Evolutionary conservation across 345 rosid genomes (phyloP).

Genomic region (Psidium guajava): DNA sequence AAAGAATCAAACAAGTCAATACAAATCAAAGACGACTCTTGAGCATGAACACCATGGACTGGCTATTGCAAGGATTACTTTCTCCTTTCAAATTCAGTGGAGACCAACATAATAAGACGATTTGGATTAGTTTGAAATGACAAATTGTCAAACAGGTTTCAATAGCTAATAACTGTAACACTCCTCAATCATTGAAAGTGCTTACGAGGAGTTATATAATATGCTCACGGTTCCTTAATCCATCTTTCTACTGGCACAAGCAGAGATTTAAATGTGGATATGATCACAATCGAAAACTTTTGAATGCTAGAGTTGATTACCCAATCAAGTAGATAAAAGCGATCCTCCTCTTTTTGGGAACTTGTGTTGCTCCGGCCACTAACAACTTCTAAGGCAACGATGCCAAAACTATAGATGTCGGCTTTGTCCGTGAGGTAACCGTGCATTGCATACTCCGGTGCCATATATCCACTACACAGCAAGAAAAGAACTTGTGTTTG

Average conservation of each 20-base stretch:
- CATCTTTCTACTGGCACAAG: neutral
- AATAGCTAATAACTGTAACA: neutral
- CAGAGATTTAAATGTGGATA: neutral
- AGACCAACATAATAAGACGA: neutral
- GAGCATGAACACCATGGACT: neutral
- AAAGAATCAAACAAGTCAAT: neutral
- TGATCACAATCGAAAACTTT: neutral
- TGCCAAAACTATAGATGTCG: slow-evolving; percentile 28
- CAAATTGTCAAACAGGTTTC: neutral
- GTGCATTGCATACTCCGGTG: slow-evolving; percentile 26
- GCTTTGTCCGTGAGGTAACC: slow-evolving; percentile 24
- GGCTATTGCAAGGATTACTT: neutral
- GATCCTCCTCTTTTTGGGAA: neutral
- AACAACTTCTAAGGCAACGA: slow-evolving; percentile 23
- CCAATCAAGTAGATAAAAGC: slow-evolving; percentile 18
- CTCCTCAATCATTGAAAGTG: neutral
- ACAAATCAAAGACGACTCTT: neutral
- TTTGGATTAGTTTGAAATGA: neutral
- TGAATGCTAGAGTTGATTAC: slow-evolving; percentile 1
- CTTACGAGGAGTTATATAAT: neutral
- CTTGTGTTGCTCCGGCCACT: slow-evolving; percentile 13
- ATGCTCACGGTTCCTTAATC: neutral
- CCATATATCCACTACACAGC: slow-evolving; percentile 27
- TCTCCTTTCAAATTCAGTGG: neutral
- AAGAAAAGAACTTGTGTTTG: neutral